A percentile compares a stretch with the other conserved stretches of the same genome.
phyloP scores from a whole-genome alignment of 106 monocot species.

The Allium fistulosum region DNA sequence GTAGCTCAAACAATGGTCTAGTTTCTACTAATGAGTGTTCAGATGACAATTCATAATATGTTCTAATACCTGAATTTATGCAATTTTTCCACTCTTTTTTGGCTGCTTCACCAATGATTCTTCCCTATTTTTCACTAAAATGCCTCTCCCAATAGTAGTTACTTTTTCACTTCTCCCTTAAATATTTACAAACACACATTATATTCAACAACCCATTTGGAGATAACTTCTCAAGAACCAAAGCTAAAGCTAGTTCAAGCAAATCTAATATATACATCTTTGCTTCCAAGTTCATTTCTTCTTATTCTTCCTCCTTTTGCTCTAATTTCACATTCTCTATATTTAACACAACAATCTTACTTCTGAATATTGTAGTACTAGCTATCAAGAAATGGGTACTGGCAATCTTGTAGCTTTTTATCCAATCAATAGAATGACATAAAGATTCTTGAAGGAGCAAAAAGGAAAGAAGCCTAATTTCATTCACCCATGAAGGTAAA shows the following conservation, averaged over 20 bases:
- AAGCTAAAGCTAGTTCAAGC: conserved; percentile 69
- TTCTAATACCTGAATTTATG: conserved; percentile 12
- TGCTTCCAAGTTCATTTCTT: background rate
- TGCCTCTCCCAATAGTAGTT: conserved; percentile 72
- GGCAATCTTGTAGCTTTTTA: background rate
- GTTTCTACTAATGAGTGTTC: too few relatives aligned
- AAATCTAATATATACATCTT: conserved; percentile 52
- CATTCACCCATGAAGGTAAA: conserved; percentile 31
- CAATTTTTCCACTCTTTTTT: conserved; percentile 44
- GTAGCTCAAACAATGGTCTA: too few relatives aligned
- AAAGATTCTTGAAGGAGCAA: conserved; percentile 23
- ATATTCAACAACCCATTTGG: conserved; percentile 48
- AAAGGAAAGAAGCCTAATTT: conserved; percentile 22
- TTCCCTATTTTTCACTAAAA: conserved; percentile 69
- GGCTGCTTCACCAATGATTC: conserved; percentile 36
- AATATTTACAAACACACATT: conserved; percentile 47
- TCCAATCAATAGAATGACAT: conserved; percentile 2
- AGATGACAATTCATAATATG: too few relatives aligned
- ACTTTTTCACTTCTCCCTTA: conserved; percentile 52
- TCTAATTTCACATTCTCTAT: conserved; percentile 11
- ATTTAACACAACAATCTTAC: conserved; percentile 10
- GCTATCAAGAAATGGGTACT: background rate
- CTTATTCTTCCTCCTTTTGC: conserved; percentile 4
- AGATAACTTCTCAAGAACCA: conserved; percentile 52
- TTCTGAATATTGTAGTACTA: conserved; percentile 7